Conservation (phyloP, 345 rosid species). For the Noccaea caerulescens region DNA sequence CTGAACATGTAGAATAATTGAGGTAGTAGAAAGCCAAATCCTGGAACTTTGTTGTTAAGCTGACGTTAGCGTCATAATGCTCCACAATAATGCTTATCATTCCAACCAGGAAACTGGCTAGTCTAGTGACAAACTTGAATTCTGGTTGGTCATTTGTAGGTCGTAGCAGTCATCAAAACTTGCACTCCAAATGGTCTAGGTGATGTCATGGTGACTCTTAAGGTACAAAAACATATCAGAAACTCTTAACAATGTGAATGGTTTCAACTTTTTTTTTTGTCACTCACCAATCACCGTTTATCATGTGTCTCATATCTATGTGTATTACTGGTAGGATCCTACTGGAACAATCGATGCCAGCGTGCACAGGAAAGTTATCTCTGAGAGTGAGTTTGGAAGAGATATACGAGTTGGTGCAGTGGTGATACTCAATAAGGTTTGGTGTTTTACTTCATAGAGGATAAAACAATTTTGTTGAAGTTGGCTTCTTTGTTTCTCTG, state of each 20-base stretch:
- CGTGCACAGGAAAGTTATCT: conserved; percentile 65
- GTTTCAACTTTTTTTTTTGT: conserved; percentile 15
- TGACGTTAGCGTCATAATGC: conserved; percentile 14
- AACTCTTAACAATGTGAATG: neutral
- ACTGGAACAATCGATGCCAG: conserved; percentile 77
- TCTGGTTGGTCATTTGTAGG: conserved; percentile 46
- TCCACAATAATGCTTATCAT: conserved; percentile 6
- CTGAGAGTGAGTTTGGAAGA: conserved; percentile 59
- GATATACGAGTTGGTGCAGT: conserved; percentile 73
- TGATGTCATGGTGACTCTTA: conserved; percentile 77
- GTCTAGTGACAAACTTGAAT: conserved; percentile 6
- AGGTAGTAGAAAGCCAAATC: no score
- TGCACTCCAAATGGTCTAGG: conserved; percentile 80
- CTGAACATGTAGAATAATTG: neutral
- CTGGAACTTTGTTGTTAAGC: conserved; percentile 3
- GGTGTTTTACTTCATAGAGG: conserved; percentile 9
- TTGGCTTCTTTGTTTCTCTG: conserved; percentile 7
- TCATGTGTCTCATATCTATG: neutral
- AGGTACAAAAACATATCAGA: conserved; percentile 51
- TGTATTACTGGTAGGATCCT: conserved; percentile 65
- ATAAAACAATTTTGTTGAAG: conserved; percentile 9
- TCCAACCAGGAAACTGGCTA: neutral
- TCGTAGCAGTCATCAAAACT: conserved; percentile 74
- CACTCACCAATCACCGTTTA: neutral
- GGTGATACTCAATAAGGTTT: conserved; percentile 71